phyloP scores from a whole-genome alignment of 2,329 filamentous ascomycete genomes.

The Zalaria sp. region DNA sequence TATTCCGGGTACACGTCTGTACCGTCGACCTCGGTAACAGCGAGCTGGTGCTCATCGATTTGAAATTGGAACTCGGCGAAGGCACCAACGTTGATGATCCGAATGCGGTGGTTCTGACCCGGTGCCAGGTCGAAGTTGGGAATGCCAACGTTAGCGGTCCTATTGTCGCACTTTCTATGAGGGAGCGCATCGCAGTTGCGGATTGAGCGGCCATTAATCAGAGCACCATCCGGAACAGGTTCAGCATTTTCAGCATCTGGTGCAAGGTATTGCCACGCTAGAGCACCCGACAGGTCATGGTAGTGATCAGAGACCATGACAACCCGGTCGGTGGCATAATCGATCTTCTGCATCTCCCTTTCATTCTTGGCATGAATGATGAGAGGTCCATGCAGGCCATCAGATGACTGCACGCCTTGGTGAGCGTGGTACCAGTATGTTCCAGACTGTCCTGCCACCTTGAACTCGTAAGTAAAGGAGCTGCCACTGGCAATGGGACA shows the following conservation, averaged over 20 bases:
- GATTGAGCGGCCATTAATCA: constrained; percentile 27
- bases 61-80: constrained; percentile 54
- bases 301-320: constrained; percentile 56
- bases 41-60: constrained; percentile 49
- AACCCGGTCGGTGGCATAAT: constrained; percentile 41
- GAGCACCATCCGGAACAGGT: constrained; percentile 34
- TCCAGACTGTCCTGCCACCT: constrained; percentile 25
- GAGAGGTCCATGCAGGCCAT: constrained; percentile 48
- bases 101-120: constrained; percentile 40
- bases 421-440: constrained; percentile 53
- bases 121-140: constrained; percentile 22
- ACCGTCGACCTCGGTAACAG: constrained; percentile 53
- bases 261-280: constrained; percentile 40
- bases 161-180: constrained; percentile 21
- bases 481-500: constrained; percentile 44
- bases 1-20: constrained; percentile 42
- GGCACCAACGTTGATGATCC: constrained; percentile 49
- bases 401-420: constrained; percentile 42
- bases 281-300: constrained; percentile 36
- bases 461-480: constrained; percentile 49
- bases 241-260: constrained; percentile 38
- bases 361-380: constrained; percentile 40
- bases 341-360: constrained; percentile 24
- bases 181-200: constrained; percentile 24
- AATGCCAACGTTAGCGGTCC: constrained; percentile 11